phyloP scores from a whole-genome alignment of 129 eudicot species.

The Centrapalus pauciflorus region DNA sequence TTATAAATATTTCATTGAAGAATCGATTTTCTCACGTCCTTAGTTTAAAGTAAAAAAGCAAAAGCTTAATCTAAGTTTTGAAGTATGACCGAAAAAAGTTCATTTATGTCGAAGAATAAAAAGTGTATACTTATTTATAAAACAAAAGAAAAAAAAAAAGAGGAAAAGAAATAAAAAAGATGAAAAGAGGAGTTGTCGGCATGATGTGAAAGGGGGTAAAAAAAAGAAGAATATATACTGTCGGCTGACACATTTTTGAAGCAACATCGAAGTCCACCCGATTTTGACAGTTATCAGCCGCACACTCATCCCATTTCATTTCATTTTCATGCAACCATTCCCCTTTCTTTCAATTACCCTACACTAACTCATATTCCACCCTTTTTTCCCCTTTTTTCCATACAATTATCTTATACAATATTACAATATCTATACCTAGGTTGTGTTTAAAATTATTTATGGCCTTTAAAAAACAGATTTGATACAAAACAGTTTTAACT shows the following conservation, averaged over 20 bases:
- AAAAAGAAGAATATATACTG: constrained; percentile 1
- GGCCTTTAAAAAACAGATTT: too few species aligned
- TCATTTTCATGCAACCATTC: background rate
- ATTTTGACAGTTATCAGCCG: constrained; percentile 16
- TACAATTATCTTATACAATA: background rate
- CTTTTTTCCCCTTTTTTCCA: too few species aligned
- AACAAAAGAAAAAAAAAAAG: background rate
- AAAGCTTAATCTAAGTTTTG: too few species aligned
- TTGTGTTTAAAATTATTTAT: too few species aligned
- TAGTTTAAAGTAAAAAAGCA: too few species aligned
- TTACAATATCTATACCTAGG: background rate
- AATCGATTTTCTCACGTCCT: too few species aligned
- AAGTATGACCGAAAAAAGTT: too few species aligned
- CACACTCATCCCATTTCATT: constrained; percentile 9
- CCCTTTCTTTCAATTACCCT: background rate
- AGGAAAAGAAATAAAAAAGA: background rate
- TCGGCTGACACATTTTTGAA: constrained; percentile 32
- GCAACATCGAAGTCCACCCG: constrained; percentile 37
- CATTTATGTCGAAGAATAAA: too few species aligned
- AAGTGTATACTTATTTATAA: too few species aligned
- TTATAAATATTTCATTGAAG: too few species aligned
- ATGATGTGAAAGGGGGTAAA: background rate
- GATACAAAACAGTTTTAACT: too few species aligned
- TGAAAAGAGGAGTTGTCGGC: background rate
- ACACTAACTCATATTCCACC: background rate